Conservation (phyloP, 1,139 yeast species). For the Williopsis jadinii region DNA sequence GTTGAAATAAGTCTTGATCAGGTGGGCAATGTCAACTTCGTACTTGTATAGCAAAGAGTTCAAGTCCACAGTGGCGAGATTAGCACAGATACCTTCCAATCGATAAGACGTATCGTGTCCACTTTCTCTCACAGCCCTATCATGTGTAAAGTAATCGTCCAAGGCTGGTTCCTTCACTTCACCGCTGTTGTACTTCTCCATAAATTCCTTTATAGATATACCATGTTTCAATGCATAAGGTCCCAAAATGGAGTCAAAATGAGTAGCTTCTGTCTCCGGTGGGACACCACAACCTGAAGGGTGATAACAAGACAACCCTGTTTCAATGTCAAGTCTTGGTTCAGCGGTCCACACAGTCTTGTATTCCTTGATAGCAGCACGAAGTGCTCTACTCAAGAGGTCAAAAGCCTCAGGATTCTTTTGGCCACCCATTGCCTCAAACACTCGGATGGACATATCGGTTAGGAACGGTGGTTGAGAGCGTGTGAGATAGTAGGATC, state of each 20-base stretch:
- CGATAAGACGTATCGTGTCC: conserved; percentile 96
- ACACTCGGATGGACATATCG: conserved; percentile 79
- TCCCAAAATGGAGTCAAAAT: conserved; percentile 64
- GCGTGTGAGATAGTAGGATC: conserved; percentile 85
- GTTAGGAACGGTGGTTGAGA: conserved; percentile 98
- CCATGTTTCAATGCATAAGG: conserved; percentile 65
- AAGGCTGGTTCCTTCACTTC: conserved; percentile 65
- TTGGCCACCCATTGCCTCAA: conserved; percentile 44
- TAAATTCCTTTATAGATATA: conserved; percentile 61
- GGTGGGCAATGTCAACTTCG: conserved; percentile 74
- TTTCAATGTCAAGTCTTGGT: conserved; percentile 68
- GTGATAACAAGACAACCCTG: conserved; percentile 86
- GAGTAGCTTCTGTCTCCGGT: conserved; percentile 93
- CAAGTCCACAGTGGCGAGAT: conserved; percentile 85
- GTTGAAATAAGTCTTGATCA: conserved; percentile 50
- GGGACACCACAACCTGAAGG: conserved; percentile 91
- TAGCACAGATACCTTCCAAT: conserved; percentile 83
- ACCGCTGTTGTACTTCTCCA: conserved; percentile 61
- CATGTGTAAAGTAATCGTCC: conserved; percentile 87
- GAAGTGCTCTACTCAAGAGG: conserved; percentile 55
- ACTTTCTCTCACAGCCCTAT: conserved; percentile 91
- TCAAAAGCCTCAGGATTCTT: conserved; percentile 42
- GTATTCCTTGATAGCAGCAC: conserved; percentile 86
- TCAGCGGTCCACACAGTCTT: conserved; percentile 66
- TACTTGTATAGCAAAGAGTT: conserved; percentile 85